These are phyloP conservation scores for Remersonia thermophila DNA, from an alignment of 2,329 filamentous ascomycete genomes.

Conservation along the genomic window DNA sequence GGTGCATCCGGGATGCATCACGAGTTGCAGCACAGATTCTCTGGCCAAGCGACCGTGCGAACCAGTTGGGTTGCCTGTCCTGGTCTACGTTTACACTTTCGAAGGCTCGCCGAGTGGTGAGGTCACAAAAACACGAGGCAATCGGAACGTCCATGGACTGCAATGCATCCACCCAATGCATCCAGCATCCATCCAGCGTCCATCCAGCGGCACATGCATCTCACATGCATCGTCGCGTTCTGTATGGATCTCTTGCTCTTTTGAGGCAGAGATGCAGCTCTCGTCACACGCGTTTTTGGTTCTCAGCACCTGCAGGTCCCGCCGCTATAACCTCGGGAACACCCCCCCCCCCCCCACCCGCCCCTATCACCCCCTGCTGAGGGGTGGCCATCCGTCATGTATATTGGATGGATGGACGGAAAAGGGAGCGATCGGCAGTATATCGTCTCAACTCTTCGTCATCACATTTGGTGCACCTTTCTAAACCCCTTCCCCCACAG, in stretches of 20 bases:
- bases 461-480: neutral
- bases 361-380: neutral
- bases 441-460: constrained; percentile 3
- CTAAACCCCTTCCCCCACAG: constrained; percentile 28
- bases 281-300: constrained; percentile 13
- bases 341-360: neutral
- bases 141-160: no score
- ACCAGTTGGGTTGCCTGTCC: no score
- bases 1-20: no score
- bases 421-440: no score
- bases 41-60: no score
- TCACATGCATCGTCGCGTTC: constrained; percentile 1
- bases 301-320: constrained; percentile 18
- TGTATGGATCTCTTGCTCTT: constrained; percentile 1
- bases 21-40: no score
- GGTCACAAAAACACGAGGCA: no score
- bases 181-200: no score
- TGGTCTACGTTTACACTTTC: no score
- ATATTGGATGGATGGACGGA: neutral
- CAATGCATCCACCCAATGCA: no score
- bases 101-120: no score
- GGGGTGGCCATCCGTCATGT: neutral
- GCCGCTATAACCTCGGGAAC: neutral
- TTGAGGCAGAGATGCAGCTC: constrained; percentile 7
- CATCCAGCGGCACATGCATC: constrained; percentile 2